Evolutionary conservation across 2,329 filamentous ascomycete species (phyloP).

Genomic region (Coleophoma eucalyptorum): DNA sequence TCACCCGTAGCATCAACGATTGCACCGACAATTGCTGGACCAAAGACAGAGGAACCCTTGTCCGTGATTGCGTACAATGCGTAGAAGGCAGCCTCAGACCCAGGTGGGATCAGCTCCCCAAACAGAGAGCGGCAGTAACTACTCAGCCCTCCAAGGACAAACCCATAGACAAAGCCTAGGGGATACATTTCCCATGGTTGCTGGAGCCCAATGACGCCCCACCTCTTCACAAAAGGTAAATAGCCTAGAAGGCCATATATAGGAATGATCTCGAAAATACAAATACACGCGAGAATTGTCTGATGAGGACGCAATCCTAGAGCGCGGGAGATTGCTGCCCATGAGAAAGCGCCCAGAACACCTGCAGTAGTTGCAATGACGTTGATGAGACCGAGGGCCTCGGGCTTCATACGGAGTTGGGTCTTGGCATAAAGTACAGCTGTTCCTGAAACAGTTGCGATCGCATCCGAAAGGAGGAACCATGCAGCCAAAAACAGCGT

Average conservation of each 20-base stretch:
- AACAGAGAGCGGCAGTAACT: constrained; percentile 91
- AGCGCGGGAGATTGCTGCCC: constrained; percentile 72
- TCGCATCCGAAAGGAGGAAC: constrained; percentile 92
- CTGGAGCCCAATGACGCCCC: constrained; percentile 82
- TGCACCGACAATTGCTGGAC: constrained; percentile 85
- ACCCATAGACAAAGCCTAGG: constrained; percentile 83
- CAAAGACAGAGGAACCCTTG: constrained; percentile 92
- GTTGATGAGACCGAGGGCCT: constrained; percentile 86
- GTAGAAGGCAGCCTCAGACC: constrained; percentile 94
- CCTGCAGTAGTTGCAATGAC: constrained; percentile 85
- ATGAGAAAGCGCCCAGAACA: constrained; percentile 83
- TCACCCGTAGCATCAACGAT: constrained; percentile 84
- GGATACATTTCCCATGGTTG: constrained; percentile 97
- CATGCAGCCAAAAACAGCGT: constrained; percentile 80
- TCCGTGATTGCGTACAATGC: constrained; percentile 96
- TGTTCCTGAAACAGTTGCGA: constrained; percentile 91
- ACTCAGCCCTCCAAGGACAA: constrained; percentile 89
- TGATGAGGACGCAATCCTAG: constrained; percentile 73
- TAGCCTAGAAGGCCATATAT: constrained; percentile 88
- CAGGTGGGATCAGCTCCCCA: constrained; percentile 89
- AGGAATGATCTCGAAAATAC: constrained; percentile 87
- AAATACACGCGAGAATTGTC: constrained; percentile 89
- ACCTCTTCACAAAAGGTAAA: constrained; percentile 69
- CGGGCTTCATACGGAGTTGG: constrained; percentile 81
- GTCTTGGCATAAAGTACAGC: constrained; percentile 97